A percentile compares a stretch with the other conserved stretches of the same genome.
These are phyloP conservation scores for Thymus quinquecostatus DNA, from an alignment of 257 asterid species.

Conservation along the genomic window DNA sequence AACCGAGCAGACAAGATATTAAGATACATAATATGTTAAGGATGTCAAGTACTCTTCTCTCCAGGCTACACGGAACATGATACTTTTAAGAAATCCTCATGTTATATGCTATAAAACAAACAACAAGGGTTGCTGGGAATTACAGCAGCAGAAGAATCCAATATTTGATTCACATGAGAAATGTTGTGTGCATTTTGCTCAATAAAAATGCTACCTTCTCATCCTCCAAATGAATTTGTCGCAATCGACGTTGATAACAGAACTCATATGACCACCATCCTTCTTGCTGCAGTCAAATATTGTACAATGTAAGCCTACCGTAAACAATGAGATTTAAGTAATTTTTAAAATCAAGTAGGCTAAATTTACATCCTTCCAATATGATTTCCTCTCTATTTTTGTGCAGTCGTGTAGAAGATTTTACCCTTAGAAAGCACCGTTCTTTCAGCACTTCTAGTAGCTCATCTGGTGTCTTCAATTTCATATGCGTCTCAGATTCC, in stretches of 20 bases:
- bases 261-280: conserved; percentile 99
- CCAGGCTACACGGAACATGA: not conserved
- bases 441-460: conserved; percentile 89
- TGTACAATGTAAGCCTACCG: conserved; percentile 32
- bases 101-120: conserved; percentile 9
- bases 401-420: conserved; percentile 7
- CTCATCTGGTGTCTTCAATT: conserved; percentile 94
- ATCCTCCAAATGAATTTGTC: conserved; percentile 93
- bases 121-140: conserved; percentile 18
- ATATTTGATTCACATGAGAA: conserved; percentile 4
- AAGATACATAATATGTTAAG: not conserved
- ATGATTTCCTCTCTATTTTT: conserved; percentile 17
- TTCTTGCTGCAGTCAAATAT: conserved; percentile 77
- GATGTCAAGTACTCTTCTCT: not conserved
- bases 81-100: not conserved
- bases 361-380: not conserved
- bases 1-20: not conserved
- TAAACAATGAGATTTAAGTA: not conserved
- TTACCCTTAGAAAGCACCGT: conserved; percentile 82
- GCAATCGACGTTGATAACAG: conserved; percentile 73
- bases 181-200: conserved; percentile 1
- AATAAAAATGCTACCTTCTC: conserved; percentile 63
- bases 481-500: conserved; percentile 78
- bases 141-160: conserved; percentile 20
- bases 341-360: conserved; percentile 7